phyloP scores from a whole-genome alignment of 768 basidiomycete species.

The Rhodotorula sphaerocarpa region DNA sequence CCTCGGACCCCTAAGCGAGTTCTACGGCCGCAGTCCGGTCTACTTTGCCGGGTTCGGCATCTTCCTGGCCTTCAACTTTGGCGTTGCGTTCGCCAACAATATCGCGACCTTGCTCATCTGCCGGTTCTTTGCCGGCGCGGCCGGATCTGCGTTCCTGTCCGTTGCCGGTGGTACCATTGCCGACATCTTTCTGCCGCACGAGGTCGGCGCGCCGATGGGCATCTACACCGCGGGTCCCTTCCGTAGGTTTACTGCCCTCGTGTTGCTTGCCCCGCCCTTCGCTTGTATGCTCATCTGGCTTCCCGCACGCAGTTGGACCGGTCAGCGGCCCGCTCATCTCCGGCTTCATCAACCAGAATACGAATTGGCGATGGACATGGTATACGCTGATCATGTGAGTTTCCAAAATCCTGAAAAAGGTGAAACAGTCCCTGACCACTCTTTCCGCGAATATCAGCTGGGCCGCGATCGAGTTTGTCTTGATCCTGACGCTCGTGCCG shows the following conservation, averaged over 20 bases:
- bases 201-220: slow-evolving; percentile 48
- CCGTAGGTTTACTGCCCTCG: slow-evolving; percentile 9
- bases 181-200: slow-evolving; percentile 45
- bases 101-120: slow-evolving; percentile 55
- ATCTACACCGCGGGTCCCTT: slow-evolving; percentile 54
- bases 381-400: slow-evolving; percentile 53
- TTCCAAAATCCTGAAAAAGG: too few species aligned
- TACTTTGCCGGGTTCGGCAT: slow-evolving; percentile 30
- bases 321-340: slow-evolving; percentile 51
- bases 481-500: slow-evolving; percentile 52
- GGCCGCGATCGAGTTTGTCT: slow-evolving; percentile 53
- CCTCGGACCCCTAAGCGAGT: slow-evolving; percentile 47
- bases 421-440: background rate
- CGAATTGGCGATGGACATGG: slow-evolving; percentile 57
- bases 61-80: slow-evolving; percentile 22
- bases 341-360: slow-evolving; percentile 61
- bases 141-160: slow-evolving; percentile 54
- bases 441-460: slow-evolving; percentile 44
- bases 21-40: slow-evolving; percentile 39
- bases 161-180: slow-evolving; percentile 58
- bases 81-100: slow-evolving; percentile 62
- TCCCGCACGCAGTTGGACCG: slow-evolving; percentile 41
- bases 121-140: slow-evolving; percentile 54
- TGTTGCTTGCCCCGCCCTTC: slow-evolving; percentile 39
- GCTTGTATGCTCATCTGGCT: background rate